Evolutionary conservation across 768 basidiomycete genomes (phyloP), one percentile per base, ranked within the genome.

Genomic region (Podaxis rugospora): DNA sequence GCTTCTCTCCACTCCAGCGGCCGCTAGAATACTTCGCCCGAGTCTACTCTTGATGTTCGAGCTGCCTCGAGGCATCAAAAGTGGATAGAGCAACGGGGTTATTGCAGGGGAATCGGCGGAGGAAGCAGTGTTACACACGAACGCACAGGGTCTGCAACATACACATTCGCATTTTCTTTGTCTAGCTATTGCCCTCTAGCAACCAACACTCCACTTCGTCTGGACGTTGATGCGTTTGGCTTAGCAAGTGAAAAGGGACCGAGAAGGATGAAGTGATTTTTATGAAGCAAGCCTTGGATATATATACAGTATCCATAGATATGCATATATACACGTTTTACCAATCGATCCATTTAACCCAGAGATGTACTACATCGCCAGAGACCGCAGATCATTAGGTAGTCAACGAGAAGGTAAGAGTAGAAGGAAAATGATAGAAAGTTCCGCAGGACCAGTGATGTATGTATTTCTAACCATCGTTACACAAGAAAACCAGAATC

Each of bases 371-470:
- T 35, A 57, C 36, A 51, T 36, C 37, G 28, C 32, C 23, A 32
- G 21, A 27, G 36, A 25, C 42, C 56, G 55, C 55, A 63, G 63
- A 64, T 59, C 54, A 62, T 66, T 62, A 61, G 57, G 53, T 32
- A 32, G 62, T 59, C 44, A 58, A 53, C 28, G 32, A 39, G 47
- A 35, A 11, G 27, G 42, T n/a, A 32, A 23, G 28, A 18, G 25
- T 18, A 23, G 25, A 56, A 56, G 54, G 59, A 59, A 42, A 25
- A 21, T 57, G 14, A 49, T 42, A 35, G 57, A 40, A 52, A 66
- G 59, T 55, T 61, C 63, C 62, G 64, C 62, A 50, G 36, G 51
- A 58, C 51, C 57, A 50, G 27, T 58, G 57, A 55, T 55, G 42
- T 58, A 55, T 55, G 42, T 58, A 39, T 58, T 58, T 50, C 57